A percentile compares a stretch with the other conserved stretches of the same genome.
These are phyloP conservation scores for Bipolaris victoriae DNA, from an alignment of 2,329 filamentous ascomycete species.

Conservation along the genomic window DNA sequence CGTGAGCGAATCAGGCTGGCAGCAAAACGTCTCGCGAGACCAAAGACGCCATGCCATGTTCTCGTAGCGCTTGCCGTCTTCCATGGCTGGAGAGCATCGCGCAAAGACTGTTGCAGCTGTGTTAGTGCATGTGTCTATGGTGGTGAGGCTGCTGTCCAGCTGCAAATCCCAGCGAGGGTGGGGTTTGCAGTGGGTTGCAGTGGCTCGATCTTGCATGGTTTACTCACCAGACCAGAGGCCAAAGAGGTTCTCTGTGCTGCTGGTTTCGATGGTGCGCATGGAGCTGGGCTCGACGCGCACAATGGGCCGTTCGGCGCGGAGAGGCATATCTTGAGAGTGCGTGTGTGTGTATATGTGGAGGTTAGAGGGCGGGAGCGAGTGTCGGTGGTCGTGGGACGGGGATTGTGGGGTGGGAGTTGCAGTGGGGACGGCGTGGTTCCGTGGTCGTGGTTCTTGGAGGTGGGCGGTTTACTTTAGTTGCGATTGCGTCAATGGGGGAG, in stretches of 20 bases:
- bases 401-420: background rate
- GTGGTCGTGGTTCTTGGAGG: conserved; percentile 22
- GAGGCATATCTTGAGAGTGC: conserved; percentile 69
- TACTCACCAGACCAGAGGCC: conserved; percentile 94
- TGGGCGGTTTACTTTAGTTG: background rate
- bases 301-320: conserved; percentile 81
- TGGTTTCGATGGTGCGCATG: conserved; percentile 93
- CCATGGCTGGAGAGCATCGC: conserved; percentile 90
- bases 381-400: conserved; percentile 3
- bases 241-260: conserved; percentile 90
- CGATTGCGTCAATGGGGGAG: conserved; percentile 30
- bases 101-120: conserved; percentile 73
- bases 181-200: background rate
- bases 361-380: background rate
- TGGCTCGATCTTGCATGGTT: background rate
- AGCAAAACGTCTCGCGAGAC: conserved; percentile 93
- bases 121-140: conserved; percentile 27
- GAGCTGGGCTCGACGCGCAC: conserved; percentile 89
- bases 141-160: background rate
- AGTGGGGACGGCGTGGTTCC: conserved; percentile 13
- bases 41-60: conserved; percentile 94
- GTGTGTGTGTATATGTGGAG: background rate
- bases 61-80: conserved; percentile 89
- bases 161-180: background rate
- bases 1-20: conserved; percentile 63